Conservation (phyloP, 164 flowering plant genomes). For the Vitis vinifera region ASM3070453v1 NC_081815.1:376001-376500, state of each 20-base stretch:
- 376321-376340: constrained; percentile 95
- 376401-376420: constrained; percentile 77
- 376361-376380: constrained; percentile 74
- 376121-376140: background rate
- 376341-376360: constrained; percentile 97
- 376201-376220: constrained; percentile 60
- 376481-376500: constrained; percentile 68
- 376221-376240: constrained; percentile 79
- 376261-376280: constrained; percentile 87
- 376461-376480: constrained; percentile 62
- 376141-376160: constrained; percentile 60
- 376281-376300: constrained; percentile 89
- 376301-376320: constrained; percentile 83
- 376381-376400: constrained; percentile 79
- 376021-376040: too few relatives aligned
- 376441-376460: constrained; percentile 74
- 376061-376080: too few relatives aligned
- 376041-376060: too few relatives aligned
- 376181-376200: constrained; percentile 77
- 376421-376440: constrained; percentile 74
- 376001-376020: too few relatives aligned
- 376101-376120: too few relatives aligned
- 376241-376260: constrained; percentile 85
- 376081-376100: too few relatives aligned
- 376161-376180: constrained; percentile 87